A percentile compares a stretch with the other conserved stretches of the same genome.
These are phyloP conservation scores for Cenchrus fungigraminus DNA, from an alignment of 176 grass and related monocot genomes.

Conservation along the genomic window DNA sequence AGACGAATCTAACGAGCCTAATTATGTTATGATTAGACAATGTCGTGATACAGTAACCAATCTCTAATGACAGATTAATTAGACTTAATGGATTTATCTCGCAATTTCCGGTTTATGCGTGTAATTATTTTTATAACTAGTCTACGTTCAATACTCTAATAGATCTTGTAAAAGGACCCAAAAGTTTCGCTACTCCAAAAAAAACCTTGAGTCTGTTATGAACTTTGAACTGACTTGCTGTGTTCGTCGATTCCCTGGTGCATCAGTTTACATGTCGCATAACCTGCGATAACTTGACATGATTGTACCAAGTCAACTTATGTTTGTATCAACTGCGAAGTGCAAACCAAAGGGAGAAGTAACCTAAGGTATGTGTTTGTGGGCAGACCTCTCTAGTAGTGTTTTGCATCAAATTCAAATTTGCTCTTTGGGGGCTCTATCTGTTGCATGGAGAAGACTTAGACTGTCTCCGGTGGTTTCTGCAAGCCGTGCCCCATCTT, in stretches of 20 bases:
- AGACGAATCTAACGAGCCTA: too few species aligned
- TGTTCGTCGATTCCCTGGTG: not conserved
- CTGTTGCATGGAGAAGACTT: not conserved
- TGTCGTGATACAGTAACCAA: too few species aligned
- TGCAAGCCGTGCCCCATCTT: too few species aligned
- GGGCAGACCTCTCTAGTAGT: not conserved
- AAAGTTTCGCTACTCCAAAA: slow-evolving; percentile 9
- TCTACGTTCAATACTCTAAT: too few species aligned
- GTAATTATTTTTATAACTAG: too few species aligned
- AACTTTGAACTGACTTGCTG: not conserved
- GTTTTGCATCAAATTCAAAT: not conserved
- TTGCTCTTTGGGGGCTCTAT: not conserved
- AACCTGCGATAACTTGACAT: not conserved
- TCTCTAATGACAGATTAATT: too few species aligned
- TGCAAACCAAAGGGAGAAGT: too few species aligned
- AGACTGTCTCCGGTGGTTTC: too few species aligned
- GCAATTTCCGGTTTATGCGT: too few species aligned
- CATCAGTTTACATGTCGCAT: not conserved
- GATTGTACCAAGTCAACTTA: not conserved
- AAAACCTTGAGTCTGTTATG: not conserved
- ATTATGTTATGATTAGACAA: too few species aligned
- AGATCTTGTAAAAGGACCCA: too few species aligned
- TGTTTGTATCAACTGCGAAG: not conserved
- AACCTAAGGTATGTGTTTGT: not conserved
- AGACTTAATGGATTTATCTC: too few species aligned